These are phyloP conservation scores for Backusella macrospora DNA, from an alignment of 192 early-diverging fungal genomes.

Conservation along the genomic window DNA sequence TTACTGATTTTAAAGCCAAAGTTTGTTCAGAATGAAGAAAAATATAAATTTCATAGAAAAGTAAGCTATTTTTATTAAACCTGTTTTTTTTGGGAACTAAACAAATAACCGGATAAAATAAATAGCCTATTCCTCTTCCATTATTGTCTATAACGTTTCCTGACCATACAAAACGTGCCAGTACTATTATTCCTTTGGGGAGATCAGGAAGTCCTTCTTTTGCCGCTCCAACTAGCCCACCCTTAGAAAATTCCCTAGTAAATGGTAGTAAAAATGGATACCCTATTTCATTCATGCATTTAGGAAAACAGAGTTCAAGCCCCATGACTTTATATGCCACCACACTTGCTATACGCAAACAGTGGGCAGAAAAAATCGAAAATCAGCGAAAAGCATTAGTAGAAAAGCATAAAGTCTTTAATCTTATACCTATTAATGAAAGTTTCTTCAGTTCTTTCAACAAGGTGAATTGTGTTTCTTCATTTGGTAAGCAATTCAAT, in stretches of 20 bases:
- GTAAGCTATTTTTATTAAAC: constrained; percentile 27
- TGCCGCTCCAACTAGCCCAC: not conserved
- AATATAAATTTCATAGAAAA: constrained; percentile 62
- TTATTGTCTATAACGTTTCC: constrained; percentile 59
- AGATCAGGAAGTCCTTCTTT: not conserved
- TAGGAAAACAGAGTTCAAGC: constrained; percentile 43
- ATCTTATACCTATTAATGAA: constrained; percentile 56
- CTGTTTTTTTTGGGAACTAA: constrained; percentile 21
- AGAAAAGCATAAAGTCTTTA: constrained; percentile 55
- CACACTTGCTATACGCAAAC: constrained; percentile 68
- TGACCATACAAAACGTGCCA: constrained; percentile 35
- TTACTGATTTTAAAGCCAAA: constrained; percentile 75
- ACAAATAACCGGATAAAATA: constrained; percentile 13
- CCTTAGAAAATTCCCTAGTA: not conserved
- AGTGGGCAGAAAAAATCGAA: constrained; percentile 87
- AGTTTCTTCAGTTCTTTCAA: constrained; percentile 53
- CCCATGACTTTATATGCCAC: constrained; percentile 75
- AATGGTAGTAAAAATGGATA: not conserved
- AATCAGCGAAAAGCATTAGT: constrained; percentile 53
- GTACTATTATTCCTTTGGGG: constrained; percentile 39
- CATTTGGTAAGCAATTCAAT: constrained; percentile 40
- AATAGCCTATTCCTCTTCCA: constrained; percentile 83
- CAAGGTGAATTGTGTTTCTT: constrained; percentile 60
- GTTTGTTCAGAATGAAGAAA: constrained; percentile 57
- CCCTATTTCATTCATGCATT: constrained; percentile 22